Base-by-base conservation (phyloP, 2,329 filamentous ascomycete genomes). In the Aspergillus latus region DNA sequence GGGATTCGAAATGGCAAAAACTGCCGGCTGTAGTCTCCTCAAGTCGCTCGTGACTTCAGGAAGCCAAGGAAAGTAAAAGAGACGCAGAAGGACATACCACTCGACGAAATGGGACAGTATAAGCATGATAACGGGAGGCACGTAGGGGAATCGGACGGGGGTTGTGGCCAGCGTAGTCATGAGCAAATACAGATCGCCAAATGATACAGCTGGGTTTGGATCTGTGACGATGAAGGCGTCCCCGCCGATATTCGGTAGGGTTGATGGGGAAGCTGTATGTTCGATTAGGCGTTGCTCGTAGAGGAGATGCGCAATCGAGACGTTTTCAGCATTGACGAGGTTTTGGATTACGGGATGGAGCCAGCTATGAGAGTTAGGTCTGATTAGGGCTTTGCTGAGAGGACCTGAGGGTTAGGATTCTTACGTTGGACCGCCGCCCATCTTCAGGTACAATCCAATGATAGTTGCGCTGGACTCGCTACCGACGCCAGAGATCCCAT, bases 151-250 rank as follows among this genome's bases (percentile, higher is more conserved):
- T 0, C 55, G 55, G 9, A 68, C 55, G 10, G 71, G 71, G 1
- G 67, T 69, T 50, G 64, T 66, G 52, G 68, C 58, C 11, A 72
- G 61, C 1, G 65, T 71, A n/a, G 34, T 51, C 11, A 21, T 21
- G 21, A 21, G 21, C 21, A 61, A 66, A 52, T 73, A 72, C 44
- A 74, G 10, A 50, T 74, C 70, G 9, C 53, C 51, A 54, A 72
- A 73, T 9, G 64, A 52, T 30, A 71, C 56, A 32, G 81, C 74
- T 4, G 78, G 75, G 29, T 79, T 80, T 0, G 71, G 72, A 48
- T 84, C 82, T 2, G 79, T 81, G 21, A 85, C 74, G 39, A 76
- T 65, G 63, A 80, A 84, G 11, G 81, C 74, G 36, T 78, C 73
- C 29, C 80, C 81, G 43, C 72, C 71, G 13, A 69, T 68, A 43